Evolutionary conservation across 495 filamentous ascomycete genomes (phyloP).

Genomic region (Penicillium roqueforti): DNA sequence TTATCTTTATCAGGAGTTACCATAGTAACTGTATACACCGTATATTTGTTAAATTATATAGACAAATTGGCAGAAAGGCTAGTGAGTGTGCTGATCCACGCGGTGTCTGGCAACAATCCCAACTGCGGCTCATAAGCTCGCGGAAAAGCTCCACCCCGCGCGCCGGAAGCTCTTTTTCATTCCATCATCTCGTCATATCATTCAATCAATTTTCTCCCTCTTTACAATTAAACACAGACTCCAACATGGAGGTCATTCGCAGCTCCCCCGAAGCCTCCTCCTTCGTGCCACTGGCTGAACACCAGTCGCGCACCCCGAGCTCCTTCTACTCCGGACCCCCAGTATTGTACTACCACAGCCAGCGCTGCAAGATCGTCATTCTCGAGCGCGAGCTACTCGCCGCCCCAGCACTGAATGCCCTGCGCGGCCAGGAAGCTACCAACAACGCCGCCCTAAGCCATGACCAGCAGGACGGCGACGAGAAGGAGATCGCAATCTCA

Average conservation of each 20-base stretch:
- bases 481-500: slow-evolving; percentile 41
- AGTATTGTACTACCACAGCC: slow-evolving; percentile 71
- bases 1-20: too few species aligned
- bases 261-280: slow-evolving; percentile 44
- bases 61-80: too few species aligned
- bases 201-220: background rate
- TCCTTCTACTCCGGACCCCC: slow-evolving; percentile 78
- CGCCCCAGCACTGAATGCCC: slow-evolving; percentile 26
- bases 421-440: slow-evolving; percentile 20
- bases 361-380: slow-evolving; percentile 57
- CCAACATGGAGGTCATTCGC: slow-evolving; percentile 47
- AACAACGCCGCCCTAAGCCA: slow-evolving; percentile 17
- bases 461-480: slow-evolving; percentile 28
- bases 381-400: slow-evolving; percentile 38
- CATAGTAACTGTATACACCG: too few species aligned
- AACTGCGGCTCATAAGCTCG: too few species aligned
- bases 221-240: background rate
- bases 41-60: too few species aligned
- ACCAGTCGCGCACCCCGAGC: slow-evolving; percentile 78
- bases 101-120: too few species aligned
- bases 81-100: too few species aligned
- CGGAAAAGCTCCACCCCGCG: slow-evolving; percentile 8
- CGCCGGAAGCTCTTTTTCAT: slow-evolving; percentile 3
- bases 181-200: background rate
- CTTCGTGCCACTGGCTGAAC: slow-evolving; percentile 71